Conservation (phyloP, 192 early-diverging fungal genomes). For the Backusella macrospora region DNA sequence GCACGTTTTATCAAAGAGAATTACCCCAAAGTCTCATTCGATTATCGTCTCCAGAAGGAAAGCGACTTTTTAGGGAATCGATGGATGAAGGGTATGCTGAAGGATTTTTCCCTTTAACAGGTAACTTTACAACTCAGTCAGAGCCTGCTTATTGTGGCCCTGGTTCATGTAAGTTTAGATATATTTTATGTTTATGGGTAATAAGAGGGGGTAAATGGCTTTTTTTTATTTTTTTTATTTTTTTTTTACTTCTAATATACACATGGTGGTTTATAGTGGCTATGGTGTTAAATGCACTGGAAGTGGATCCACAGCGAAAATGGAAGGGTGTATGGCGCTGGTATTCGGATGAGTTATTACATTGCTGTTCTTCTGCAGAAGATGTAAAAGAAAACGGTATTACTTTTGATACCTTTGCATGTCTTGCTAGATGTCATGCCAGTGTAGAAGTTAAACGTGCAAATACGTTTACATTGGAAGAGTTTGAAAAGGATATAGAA, state of each 20-base stretch:
- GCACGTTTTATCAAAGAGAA: constrained; percentile 49
- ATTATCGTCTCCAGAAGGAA: constrained; percentile 80
- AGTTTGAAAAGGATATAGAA: constrained; percentile 84
- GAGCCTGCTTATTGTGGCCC: constrained; percentile 90
- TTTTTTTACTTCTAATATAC: too few relatives aligned
- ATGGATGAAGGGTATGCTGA: constrained; percentile 80
- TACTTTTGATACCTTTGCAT: constrained; percentile 89
- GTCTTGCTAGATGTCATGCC: constrained; percentile 85
- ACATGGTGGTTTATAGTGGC: constrained; percentile 49
- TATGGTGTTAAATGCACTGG: constrained; percentile 93
- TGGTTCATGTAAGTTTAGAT: constrained; percentile 58
- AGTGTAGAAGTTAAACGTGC: constrained; percentile 76
- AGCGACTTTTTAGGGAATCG: constrained; percentile 77
- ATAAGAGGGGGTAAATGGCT: not conserved
- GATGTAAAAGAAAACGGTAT: constrained; percentile 83
- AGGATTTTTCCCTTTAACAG: constrained; percentile 85
- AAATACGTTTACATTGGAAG: constrained; percentile 59
- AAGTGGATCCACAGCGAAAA: constrained; percentile 81
- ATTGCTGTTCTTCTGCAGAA: constrained; percentile 68
- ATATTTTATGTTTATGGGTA: not conserved
- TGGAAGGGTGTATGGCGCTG: constrained; percentile 97
- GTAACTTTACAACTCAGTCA: constrained; percentile 91
- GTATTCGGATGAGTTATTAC: constrained; percentile 74
- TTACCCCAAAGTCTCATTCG: constrained; percentile 68
- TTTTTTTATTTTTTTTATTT: too few relatives aligned